Evolutionary conservation across 495 filamentous ascomycete genomes (phyloP).

Genomic region (Aspergillus egyptiacus): DNA sequence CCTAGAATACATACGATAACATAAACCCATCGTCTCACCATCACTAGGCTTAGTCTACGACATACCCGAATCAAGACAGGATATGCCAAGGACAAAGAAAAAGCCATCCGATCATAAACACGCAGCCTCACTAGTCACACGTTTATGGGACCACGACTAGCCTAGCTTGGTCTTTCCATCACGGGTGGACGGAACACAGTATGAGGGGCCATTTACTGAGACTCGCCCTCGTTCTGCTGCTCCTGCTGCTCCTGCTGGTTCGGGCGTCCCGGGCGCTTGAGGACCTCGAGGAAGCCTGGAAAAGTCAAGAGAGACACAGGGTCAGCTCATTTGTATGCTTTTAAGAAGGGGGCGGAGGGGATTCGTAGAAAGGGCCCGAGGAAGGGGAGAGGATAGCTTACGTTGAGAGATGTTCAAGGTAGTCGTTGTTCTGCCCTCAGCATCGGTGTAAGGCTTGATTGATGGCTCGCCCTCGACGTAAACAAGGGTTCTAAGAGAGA

Average conservation of each 20-base stretch:
- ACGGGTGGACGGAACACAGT: too few relatives aligned
- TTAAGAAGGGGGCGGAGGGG: not conserved
- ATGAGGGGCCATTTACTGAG: not conserved
- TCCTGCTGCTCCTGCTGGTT: not conserved
- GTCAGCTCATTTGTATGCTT: not conserved
- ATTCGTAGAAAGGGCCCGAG: not conserved
- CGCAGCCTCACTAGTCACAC: too few relatives aligned
- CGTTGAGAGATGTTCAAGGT: not conserved
- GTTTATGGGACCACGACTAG: too few relatives aligned
- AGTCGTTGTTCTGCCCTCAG: not conserved
- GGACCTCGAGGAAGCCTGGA: conserved; percentile 56
- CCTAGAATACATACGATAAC: too few relatives aligned
- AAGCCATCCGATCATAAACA: too few relatives aligned
- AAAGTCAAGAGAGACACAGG: not conserved
- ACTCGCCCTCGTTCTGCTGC: too few relatives aligned
- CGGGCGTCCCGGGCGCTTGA: conserved; percentile 38
- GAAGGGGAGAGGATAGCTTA: not conserved
- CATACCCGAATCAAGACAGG: too few relatives aligned
- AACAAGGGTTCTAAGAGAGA: not conserved
- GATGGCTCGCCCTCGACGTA: not conserved
- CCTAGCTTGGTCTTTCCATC: too few relatives aligned
- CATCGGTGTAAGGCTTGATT: not conserved
- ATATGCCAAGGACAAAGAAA: too few relatives aligned
- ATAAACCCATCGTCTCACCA: too few relatives aligned
- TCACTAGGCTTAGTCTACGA: too few relatives aligned